Base-by-base conservation (phyloP, 768 basidiomycete genomes). In the Leccinum variicolor region DNA sequence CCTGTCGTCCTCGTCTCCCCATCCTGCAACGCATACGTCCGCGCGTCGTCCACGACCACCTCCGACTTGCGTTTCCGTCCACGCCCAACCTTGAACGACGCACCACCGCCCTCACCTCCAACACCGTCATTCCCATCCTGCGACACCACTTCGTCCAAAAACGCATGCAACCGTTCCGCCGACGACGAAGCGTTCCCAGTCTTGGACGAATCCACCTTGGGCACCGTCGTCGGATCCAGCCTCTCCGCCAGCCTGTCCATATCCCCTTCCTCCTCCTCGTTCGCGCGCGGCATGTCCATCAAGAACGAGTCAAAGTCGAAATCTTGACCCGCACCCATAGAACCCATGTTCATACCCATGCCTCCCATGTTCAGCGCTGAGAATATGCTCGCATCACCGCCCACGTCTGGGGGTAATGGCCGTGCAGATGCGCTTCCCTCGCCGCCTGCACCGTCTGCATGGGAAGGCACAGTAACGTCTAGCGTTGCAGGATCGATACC, bases 401-500 rank as follows among this genome's bases (percentile, higher is more conserved):
- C 39, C n/a, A n/a, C 8, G 41, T 21, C 41, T 19, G 41, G 19
- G 1, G 19, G 41, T 3, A 48, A 54, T 3, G 46, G 31, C 3
- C 58, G 57, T 1, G 4, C 48, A 9, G 57, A 14, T 11, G n/a
- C 34, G 15, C 33, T 52, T 14, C 52, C 64, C 4, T 50, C 66
- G 8, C 56, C 62, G 2, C 63, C 67, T 2, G 50, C 11, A 15
- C 26, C 39, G 1, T 46, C 50, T 14, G 69, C 71, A 11, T 43
- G 4, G 13, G 54, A 43, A 19, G 52, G 52, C 6, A 39, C 0
- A 3, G 45, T 10, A 9, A 63, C 41, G 31, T 72, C 64, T 8
- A 72, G 61, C n/a, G 65, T 14, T 7, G 45, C 57, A 19, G 85
- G 76, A 66, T 91, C 87, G 50, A 89, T 69, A 7, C 88, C 89